A percentile compares a stretch with the other conserved stretches of the same genome.
These are phyloP conservation scores for Tilletia setariae DNA, from an alignment of 1,284 basidiomycete genomes.

Conservation along the genomic window DNA sequence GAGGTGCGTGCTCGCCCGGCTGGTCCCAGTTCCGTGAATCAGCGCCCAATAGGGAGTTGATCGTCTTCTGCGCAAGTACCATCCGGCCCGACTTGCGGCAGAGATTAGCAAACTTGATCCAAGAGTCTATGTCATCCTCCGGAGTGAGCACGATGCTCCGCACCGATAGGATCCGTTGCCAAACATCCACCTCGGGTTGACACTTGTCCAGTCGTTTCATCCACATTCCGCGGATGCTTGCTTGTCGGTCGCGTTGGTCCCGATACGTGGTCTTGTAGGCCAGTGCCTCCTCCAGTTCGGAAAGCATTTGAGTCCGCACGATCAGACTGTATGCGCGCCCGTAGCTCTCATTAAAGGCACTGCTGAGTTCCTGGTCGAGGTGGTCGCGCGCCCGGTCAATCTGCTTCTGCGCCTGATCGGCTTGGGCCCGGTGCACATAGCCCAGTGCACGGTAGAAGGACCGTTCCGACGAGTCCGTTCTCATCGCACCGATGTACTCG, in stretches of 20 bases:
- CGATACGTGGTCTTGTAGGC: slow-evolving; percentile 69
- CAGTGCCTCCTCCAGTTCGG: slow-evolving; percentile 97
- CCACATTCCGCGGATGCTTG: slow-evolving; percentile 48
- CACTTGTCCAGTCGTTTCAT: slow-evolving; percentile 78
- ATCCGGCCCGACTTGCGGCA: slow-evolving; percentile 81
- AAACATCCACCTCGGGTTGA: slow-evolving; percentile 97
- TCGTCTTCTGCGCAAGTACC: slow-evolving; percentile 91
- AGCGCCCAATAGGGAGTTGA: slow-evolving; percentile 62
- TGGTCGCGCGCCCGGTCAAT: slow-evolving; percentile 93
- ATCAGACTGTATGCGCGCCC: slow-evolving; percentile 90
- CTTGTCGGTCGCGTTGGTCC: slow-evolving; percentile 76
- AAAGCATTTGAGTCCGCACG: slow-evolving; percentile 97
- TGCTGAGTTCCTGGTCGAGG: slow-evolving; percentile 85
- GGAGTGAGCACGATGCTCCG: slow-evolving; percentile 89
- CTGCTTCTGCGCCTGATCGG: slow-evolving; percentile 80
- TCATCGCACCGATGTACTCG: slow-evolving; percentile 92
- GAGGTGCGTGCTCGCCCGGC: slow-evolving; percentile 62
- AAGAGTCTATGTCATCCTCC: slow-evolving; percentile 91
- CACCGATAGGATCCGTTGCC: slow-evolving; percentile 96
- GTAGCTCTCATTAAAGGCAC: slow-evolving; percentile 92
- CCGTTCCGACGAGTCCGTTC: slow-evolving; percentile 84
- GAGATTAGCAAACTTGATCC: slow-evolving; percentile 89
- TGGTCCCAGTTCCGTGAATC: slow-evolving; percentile 22
- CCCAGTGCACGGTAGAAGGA: slow-evolving; percentile 96
- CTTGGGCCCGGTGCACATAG: slow-evolving; percentile 93